Conservation (phyloP, 768 basidiomycete genomes). For the Lentinula sp. region DNA sequence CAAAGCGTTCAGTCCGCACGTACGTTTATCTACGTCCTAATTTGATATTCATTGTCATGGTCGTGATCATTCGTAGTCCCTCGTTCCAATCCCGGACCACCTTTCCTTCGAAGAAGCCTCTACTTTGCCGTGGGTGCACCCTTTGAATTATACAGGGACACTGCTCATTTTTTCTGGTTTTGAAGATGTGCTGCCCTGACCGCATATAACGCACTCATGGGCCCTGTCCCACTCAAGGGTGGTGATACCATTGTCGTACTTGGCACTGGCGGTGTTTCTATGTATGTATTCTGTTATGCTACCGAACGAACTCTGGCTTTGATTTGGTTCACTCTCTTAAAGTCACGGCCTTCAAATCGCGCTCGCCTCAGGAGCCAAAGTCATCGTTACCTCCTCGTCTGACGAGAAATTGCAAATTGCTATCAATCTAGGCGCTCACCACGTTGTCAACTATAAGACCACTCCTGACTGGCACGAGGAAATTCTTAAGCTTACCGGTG, state of each 20-base stretch:
- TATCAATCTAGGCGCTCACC: conserved; percentile 42
- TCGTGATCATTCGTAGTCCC: conserved; percentile 22
- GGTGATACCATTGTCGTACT: conserved; percentile 54
- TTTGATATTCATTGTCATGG: not conserved
- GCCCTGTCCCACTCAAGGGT: conserved; percentile 43
- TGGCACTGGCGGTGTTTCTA: conserved; percentile 53
- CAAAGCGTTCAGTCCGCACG: conserved; percentile 41
- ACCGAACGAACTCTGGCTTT: not conserved
- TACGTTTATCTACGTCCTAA: conserved; percentile 13
- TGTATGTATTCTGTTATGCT: conserved; percentile 21
- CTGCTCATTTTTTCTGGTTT: not conserved
- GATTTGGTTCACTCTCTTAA: conserved; percentile 10
- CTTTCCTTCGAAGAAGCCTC: conserved; percentile 61
- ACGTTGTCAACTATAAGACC: conserved; percentile 59
- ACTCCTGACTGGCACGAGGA: conserved; percentile 54
- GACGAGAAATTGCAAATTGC: conserved; percentile 55
- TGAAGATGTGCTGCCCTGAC: conserved; percentile 54
- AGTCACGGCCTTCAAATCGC: conserved; percentile 59
- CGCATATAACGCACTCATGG: conserved; percentile 55
- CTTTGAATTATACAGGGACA: not conserved
- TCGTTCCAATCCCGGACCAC: conserved; percentile 49
- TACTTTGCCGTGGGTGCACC: conserved; percentile 44
- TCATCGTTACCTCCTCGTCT: conserved; percentile 64
- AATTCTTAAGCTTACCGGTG: conserved; percentile 31
- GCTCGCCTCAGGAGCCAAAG: conserved; percentile 53